phyloP scores from a whole-genome alignment of 2,329 filamentous ascomycete genomes.

The Phialophora tarda region DNA sequence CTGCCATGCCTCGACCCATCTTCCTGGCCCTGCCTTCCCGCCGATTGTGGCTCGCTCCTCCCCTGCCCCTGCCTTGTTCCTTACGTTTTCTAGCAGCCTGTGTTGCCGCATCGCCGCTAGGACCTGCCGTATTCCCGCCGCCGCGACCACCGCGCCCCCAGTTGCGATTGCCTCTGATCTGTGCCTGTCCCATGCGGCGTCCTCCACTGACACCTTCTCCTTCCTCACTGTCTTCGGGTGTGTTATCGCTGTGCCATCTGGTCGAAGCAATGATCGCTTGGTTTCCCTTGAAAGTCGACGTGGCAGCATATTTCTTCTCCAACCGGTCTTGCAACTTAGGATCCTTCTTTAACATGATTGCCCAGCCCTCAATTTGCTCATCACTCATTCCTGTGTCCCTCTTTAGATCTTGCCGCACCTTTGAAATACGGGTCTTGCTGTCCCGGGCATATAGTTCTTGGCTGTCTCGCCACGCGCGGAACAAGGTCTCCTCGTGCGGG shows the following conservation, averaged over 20 bases:
- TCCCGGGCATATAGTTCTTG: constrained; percentile 74
- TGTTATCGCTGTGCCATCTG: constrained; percentile 34
- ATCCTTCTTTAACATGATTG: constrained; percentile 78
- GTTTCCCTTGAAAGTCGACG: constrained; percentile 28
- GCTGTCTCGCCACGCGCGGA: constrained; percentile 70
- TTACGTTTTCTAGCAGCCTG: constrained; percentile 38
- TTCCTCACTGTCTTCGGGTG: constrained; percentile 35
- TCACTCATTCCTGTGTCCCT: constrained; percentile 87
- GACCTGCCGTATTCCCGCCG: constrained; percentile 32
- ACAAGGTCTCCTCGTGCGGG: constrained; percentile 71
- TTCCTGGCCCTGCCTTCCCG: constrained; percentile 40
- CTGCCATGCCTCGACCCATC: constrained; percentile 39
- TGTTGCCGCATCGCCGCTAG: constrained; percentile 34
- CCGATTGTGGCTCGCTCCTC: constrained; percentile 37
- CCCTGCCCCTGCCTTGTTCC: constrained; percentile 38
- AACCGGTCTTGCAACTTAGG: constrained; percentile 70
- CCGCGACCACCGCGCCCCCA: constrained; percentile 32
- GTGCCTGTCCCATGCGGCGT: constrained; percentile 28
- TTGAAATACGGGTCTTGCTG: constrained; percentile 69
- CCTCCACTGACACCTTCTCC: constrained; percentile 23
- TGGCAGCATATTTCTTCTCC: constrained; percentile 64
- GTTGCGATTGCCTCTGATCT: constrained; percentile 22
- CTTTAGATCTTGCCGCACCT: constrained; percentile 67
- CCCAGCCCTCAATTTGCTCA: constrained; percentile 94
- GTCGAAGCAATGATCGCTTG: constrained; percentile 34